Evolutionary conservation across 495 filamentous ascomycete species (phyloP).

Genomic region (Penicillium argentinense): DNA sequence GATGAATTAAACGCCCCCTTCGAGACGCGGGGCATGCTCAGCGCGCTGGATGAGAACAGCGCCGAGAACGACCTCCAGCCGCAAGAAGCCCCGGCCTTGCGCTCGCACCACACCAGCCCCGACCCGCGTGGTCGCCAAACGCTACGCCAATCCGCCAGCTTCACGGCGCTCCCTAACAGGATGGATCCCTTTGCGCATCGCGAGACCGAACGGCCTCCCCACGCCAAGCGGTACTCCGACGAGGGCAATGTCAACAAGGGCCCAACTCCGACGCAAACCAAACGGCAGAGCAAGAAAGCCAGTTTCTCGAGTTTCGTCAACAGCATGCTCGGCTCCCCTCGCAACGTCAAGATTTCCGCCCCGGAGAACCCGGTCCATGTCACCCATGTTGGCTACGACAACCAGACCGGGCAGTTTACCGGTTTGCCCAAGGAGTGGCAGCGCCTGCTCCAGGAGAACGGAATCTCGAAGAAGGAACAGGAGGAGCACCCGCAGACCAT

Average conservation of each 20-base stretch:
- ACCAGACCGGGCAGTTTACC: slow-evolving; percentile 94
- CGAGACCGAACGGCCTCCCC: slow-evolving; percentile 43
- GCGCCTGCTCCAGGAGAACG: slow-evolving; percentile 87
- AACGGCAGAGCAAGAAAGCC: slow-evolving; percentile 75
- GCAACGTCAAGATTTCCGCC: slow-evolving; percentile 82
- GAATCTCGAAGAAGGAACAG: slow-evolving; percentile 94
- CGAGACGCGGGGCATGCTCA: slow-evolving; percentile 68
- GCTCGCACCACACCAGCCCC: slow-evolving; percentile 57
- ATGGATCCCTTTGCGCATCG: slow-evolving; percentile 53
- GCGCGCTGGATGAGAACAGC: slow-evolving; percentile 58
- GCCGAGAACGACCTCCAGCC: slow-evolving; percentile 48
- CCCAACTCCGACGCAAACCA: slow-evolving; percentile 49
- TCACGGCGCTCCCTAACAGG: slow-evolving; percentile 60
- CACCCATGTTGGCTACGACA: slow-evolving; percentile 97
- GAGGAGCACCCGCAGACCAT: slow-evolving; percentile 93
- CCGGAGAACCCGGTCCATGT: slow-evolving; percentile 97
- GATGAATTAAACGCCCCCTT: slow-evolving; percentile 72
- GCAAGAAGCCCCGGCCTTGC: slow-evolving; percentile 49
- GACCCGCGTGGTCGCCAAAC: slow-evolving; percentile 54
- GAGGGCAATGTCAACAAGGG: slow-evolving; percentile 59
- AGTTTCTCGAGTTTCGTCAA: slow-evolving; percentile 95
- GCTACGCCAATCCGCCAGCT: slow-evolving; percentile 79
- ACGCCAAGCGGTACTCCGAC: slow-evolving; percentile 81
- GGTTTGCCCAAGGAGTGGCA: slow-evolving; percentile 98
- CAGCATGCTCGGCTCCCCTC: slow-evolving; percentile 85